Evolutionary conservation across 208 protist species (phyloP).

Genomic region (Hexamita inflata): DNA sequence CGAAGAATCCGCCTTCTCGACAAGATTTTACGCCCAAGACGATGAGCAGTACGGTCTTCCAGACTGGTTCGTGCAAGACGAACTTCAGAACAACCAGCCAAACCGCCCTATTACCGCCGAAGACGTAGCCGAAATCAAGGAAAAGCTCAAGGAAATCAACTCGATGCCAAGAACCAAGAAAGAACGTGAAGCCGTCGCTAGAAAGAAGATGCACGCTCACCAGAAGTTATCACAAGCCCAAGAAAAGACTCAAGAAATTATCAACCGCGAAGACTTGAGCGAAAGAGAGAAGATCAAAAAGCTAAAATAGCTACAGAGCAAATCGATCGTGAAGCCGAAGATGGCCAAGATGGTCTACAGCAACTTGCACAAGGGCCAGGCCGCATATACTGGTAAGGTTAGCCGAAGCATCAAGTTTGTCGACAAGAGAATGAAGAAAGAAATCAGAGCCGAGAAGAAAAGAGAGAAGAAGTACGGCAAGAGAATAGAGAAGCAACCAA

Average conservation of each 20-base stretch:
- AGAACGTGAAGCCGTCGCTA: constrained; percentile 3
- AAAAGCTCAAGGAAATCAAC: neutral
- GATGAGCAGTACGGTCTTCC: neutral
- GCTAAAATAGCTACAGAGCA: constrained; percentile 4
- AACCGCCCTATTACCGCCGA: neutral
- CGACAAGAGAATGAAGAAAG: constrained; percentile 8
- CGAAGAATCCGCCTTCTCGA: neutral
- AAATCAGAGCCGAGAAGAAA: constrained; percentile 2
- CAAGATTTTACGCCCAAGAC: neutral
- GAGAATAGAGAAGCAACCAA: neutral
- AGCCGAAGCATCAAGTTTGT: neutral
- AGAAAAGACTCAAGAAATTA: constrained; percentile 10
- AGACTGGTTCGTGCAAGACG: constrained; percentile 11
- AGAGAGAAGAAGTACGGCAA: neutral
- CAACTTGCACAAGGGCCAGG: constrained; percentile 1
- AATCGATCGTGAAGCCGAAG: neutral
- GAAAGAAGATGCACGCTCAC: neutral
- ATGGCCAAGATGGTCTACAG: neutral
- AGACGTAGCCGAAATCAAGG: neutral
- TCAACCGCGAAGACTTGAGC: neutral
- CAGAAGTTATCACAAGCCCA: too few species aligned
- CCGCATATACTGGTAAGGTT: neutral
- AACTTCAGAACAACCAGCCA: neutral
- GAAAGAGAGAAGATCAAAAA: constrained; percentile 23
- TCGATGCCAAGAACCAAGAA: constrained; percentile 12